Evolutionary conservation across 2,329 filamentous ascomycete genomes (phyloP), one percentile per base, ranked within the genome.

Genomic region (Aureobasidium musti): DNA sequence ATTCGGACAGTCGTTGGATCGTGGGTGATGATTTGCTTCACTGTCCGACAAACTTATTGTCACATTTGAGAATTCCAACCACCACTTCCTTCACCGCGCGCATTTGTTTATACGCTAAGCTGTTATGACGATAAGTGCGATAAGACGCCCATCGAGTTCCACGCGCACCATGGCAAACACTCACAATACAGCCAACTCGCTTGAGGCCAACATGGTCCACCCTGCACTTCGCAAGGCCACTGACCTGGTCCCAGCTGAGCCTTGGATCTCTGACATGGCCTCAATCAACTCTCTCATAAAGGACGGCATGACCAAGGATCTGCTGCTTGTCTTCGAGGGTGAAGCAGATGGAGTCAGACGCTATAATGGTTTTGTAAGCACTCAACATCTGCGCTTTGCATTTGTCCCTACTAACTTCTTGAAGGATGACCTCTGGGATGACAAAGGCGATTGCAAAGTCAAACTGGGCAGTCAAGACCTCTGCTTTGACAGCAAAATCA

Each of bases 201-300:
- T 41, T 63, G 43, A 52, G 26, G 14, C 50, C 45, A 50, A 17
- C 45, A 63, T 63, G 59, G 35, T 52, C 13, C 59, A 63, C 17
- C 59, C 59, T 41, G 28, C 49, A 41, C 33, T 39, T 5, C 59
- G 45, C 14, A 39, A 50, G 33, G 33, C 39, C 7, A 49, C 28
- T 5, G 45, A 28, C 33, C 21, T 47, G n/a, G 21, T 14, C 19
- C 45, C 59, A 17, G 41, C 59, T 4, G 33, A 63, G 41, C 33
- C 59, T n/a, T 63, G 59, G 59, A 21, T 63, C 13, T 63, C 43
- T 23, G 19, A 14, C 45, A 63, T 63, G 59, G 59, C 59, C 14
- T 50, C 45, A 7, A 21, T 52, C 61, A 54, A 64, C 49, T 11
- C 17, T 19, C 37, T 64, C 10, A 4, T 64, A 8, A 45, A 17